Evolutionary conservation across 257 asterid species (phyloP).

Genomic region (Echites panduratus): DNA sequence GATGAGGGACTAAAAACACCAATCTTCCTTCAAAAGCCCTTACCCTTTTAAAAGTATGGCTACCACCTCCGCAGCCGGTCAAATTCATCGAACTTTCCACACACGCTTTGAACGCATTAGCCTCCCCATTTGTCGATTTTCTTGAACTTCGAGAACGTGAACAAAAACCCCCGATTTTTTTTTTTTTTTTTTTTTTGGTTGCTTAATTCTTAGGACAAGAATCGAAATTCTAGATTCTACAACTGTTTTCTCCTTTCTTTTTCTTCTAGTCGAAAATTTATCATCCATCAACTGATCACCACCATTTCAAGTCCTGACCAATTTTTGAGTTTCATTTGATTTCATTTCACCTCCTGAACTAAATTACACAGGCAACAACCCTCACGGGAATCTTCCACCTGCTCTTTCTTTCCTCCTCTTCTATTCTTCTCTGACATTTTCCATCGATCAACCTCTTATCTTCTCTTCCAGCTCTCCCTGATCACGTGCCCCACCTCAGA

Average conservation of each 20-base stretch:
- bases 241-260: not conserved
- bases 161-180: no score
- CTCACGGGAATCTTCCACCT: conserved; percentile 1
- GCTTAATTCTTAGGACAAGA: not conserved
- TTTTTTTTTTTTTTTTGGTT: not conserved
- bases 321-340: not conserved
- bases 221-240: not conserved
- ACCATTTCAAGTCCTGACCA: not conserved
- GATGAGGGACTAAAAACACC: no score
- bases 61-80: not conserved
- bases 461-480: not conserved
- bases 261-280: not conserved
- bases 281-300: not conserved
- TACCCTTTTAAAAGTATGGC: no score
- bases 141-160: not conserved
- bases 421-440: not conserved
- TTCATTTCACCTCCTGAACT: not conserved
- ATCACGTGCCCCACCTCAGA: conserved; percentile 1
- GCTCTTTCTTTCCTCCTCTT: no score
- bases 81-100: conserved; percentile 5
- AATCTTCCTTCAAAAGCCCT: no score
- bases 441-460: not conserved
- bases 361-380: not conserved
- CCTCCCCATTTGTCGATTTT: not conserved
- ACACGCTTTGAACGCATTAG: not conserved